phyloP scores from a whole-genome alignment of 2,329 filamentous ascomycete species.

The Epichloe sylvatica region DNA sequence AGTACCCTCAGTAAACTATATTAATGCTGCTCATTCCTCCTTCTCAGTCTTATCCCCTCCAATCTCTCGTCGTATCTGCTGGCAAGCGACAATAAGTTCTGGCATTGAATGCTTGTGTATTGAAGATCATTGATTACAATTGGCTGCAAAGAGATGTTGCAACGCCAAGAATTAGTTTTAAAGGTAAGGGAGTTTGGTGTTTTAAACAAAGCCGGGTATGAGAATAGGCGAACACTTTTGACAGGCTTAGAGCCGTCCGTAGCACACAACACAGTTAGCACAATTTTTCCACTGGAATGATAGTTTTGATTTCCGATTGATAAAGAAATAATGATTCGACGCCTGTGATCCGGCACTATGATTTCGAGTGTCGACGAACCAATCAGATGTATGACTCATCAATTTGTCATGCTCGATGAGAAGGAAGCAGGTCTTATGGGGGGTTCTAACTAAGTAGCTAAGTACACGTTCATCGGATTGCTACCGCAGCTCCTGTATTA shows the following conservation, averaged over 20 bases:
- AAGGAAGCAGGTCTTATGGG: too few relatives aligned
- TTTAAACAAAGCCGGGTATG: background rate
- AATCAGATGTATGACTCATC: too few relatives aligned
- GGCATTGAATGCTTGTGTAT: background rate
- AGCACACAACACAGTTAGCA: background rate
- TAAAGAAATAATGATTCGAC: too few relatives aligned
- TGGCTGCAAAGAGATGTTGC: background rate
- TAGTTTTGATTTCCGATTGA: background rate
- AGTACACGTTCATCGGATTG: background rate
- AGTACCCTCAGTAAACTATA: background rate
- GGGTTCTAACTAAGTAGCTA: background rate
- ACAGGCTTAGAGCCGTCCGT: background rate
- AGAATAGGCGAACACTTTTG: background rate
- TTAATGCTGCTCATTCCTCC: background rate
- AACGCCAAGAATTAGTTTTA: background rate
- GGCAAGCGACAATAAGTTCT: background rate
- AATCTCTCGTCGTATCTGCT: background rate
- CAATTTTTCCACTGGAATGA: background rate
- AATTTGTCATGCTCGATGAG: too few relatives aligned
- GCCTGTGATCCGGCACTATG: background rate
- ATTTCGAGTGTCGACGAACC: too few relatives aligned
- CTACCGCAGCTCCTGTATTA: constrained; percentile 26
- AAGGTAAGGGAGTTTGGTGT: background rate
- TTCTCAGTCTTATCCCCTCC: background rate
- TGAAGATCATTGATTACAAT: background rate